phyloP scores from a whole-genome alignment of 73 alveolate species.

The Paramecium sexaurelia region DNA sequence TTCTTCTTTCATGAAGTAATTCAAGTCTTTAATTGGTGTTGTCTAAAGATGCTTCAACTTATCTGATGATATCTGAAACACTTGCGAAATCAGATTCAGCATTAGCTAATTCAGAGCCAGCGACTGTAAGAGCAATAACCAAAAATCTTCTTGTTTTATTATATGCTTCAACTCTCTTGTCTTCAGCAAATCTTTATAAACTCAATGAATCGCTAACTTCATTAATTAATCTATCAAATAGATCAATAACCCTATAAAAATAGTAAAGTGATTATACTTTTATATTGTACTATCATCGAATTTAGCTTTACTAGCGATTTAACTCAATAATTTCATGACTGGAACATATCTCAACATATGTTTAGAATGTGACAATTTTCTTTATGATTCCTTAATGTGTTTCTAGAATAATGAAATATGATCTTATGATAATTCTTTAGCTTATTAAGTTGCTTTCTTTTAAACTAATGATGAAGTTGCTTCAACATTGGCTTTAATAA shows the following conservation, averaged over 20 bases:
- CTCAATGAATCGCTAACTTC: conserved; percentile 50
- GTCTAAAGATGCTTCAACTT: conserved; percentile 27
- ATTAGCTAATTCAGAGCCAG: conserved; percentile 6
- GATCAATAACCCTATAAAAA: background rate
- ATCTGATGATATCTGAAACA: background rate
- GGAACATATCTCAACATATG: conserved; percentile 48
- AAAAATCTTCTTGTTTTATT: conserved; percentile 22
- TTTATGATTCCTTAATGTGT: conserved; percentile 44
- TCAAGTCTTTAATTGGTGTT: conserved; percentile 26
- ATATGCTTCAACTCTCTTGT: conserved; percentile 50
- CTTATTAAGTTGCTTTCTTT: background rate
- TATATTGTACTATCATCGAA: conserved; percentile 16
- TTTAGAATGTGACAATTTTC: background rate
- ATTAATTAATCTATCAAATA: conserved; percentile 18
- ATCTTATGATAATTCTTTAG: background rate
- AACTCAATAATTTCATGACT: background rate
- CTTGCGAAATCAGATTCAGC: conserved; percentile 34
- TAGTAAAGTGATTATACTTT: background rate
- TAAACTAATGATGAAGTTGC: conserved; percentile 20
- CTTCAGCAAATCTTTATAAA: conserved; percentile 51
- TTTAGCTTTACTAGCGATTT: background rate
- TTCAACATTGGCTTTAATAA: conserved; percentile 42
- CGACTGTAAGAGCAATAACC: background rate
- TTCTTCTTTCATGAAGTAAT: conserved; percentile 32
- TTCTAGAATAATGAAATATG: background rate